These are phyloP conservation scores for Coemansia sp. DNA, from an alignment of 192 early-diverging fungal species.

Conservation along the genomic window DNA sequence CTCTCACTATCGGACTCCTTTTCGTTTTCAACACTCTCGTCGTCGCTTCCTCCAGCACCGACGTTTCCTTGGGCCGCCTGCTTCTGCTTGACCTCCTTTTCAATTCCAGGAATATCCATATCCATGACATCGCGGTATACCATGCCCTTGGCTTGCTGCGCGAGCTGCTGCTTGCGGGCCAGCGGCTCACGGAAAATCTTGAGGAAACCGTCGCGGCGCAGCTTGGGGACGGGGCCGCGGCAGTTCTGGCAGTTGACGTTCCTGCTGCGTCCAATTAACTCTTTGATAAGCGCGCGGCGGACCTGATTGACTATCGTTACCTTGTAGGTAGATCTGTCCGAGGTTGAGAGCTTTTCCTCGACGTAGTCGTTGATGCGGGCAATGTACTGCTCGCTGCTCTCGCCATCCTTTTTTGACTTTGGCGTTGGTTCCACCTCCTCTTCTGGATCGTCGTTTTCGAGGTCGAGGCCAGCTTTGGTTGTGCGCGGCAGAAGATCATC, in stretches of 20 bases:
- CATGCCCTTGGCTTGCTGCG: slow-evolving; percentile 65
- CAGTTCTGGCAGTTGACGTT: slow-evolving; percentile 70
- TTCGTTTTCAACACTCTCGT: slow-evolving; percentile 41
- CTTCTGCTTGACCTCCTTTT: slow-evolving; percentile 24
- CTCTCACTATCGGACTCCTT: slow-evolving; percentile 31
- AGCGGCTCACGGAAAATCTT: slow-evolving; percentile 86
- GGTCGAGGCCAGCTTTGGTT: slow-evolving; percentile 45
- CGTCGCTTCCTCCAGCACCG: background rate
- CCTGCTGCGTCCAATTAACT: slow-evolving; percentile 37
- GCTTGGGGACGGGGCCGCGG: slow-evolving; percentile 62
- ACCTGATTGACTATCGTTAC: slow-evolving; percentile 52
- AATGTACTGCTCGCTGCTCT: slow-evolving; percentile 62
- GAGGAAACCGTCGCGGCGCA: slow-evolving; percentile 78
- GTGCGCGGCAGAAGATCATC: slow-evolving; percentile 63
- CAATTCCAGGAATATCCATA: slow-evolving; percentile 20
- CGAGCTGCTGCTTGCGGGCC: slow-evolving; percentile 62
- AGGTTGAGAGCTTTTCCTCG: slow-evolving; percentile 29
- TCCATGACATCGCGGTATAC: slow-evolving; percentile 44
- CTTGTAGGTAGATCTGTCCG: slow-evolving; percentile 40
- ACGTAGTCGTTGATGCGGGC: slow-evolving; percentile 66
- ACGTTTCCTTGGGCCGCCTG: slow-evolving; percentile 3
- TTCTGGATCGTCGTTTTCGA: slow-evolving; percentile 40
- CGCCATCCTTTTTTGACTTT: slow-evolving; percentile 21
- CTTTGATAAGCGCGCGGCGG: slow-evolving; percentile 46
- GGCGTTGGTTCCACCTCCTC: slow-evolving; percentile 1